Conservation (phyloP, 192 early-diverging fungal species). For the Mortierella antarctica region DNA sequence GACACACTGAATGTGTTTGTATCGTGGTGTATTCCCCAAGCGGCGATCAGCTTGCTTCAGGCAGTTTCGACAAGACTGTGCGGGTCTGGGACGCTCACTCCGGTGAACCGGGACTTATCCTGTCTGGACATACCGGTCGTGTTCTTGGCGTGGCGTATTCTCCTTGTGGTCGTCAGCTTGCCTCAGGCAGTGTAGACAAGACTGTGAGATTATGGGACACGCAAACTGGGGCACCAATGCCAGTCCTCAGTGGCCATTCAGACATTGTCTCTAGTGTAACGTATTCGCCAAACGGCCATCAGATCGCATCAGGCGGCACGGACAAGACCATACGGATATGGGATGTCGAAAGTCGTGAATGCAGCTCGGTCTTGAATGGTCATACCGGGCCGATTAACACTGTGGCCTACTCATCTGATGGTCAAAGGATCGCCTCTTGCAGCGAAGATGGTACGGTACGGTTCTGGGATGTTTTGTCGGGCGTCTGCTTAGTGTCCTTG, state of each 20-base stretch:
- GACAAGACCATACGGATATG: conserved; percentile 1
- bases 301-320: neutral
- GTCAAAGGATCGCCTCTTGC: too few relatives aligned
- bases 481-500: too few relatives aligned
- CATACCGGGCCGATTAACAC: too few relatives aligned
- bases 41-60: too few relatives aligned
- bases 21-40: too few relatives aligned
- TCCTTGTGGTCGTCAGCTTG: neutral
- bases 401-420: too few relatives aligned
- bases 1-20: too few relatives aligned
- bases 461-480: too few relatives aligned
- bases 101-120: neutral
- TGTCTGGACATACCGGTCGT: neutral
- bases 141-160: neutral
- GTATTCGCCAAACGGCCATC: neutral
- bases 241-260: neutral
- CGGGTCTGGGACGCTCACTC: too few relatives aligned
- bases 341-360: neutral
- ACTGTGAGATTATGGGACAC: neutral
- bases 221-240: neutral
- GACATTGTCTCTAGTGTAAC: neutral
- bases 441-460: too few relatives aligned
- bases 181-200: neutral
- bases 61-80: too few relatives aligned
- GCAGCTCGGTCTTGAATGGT: neutral